Evolutionary conservation across 345 rosid genomes (phyloP).

Genomic region (Syzygium grande): DNA sequence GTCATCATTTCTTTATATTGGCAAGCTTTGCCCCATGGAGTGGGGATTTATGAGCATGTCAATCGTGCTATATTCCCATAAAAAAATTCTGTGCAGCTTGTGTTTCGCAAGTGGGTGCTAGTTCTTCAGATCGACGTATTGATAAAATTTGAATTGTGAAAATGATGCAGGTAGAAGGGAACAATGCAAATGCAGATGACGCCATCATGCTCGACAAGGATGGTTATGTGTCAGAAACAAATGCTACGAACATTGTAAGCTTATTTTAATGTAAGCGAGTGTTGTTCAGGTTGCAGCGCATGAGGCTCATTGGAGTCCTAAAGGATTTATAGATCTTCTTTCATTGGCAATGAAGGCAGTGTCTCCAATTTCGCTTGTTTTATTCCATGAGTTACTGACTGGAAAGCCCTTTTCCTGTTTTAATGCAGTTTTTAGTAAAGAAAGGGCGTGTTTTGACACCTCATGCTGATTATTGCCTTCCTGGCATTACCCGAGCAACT

Average conservation of each 20-base stretch:
- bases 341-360: background rate
- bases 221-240: slow-evolving; percentile 89
- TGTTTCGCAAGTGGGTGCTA: background rate
- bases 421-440: slow-evolving; percentile 70
- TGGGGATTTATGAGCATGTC: background rate
- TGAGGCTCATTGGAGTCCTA: background rate
- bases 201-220: slow-evolving; percentile 95
- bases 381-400: background rate
- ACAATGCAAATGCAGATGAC: slow-evolving; percentile 59
- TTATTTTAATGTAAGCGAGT: background rate
- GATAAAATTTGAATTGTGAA: background rate
- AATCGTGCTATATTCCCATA: background rate
- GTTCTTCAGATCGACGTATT: background rate
- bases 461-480: slow-evolving; percentile 90
- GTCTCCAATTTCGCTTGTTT: background rate
- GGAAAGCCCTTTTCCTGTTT: background rate
- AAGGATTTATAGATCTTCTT: background rate
- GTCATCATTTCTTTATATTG: background rate
- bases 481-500: slow-evolving; percentile 83
- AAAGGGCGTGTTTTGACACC: slow-evolving; percentile 78
- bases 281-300: background rate
- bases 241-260: slow-evolving; percentile 90
- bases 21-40: background rate
- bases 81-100: background rate
- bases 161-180: slow-evolving; percentile 67